These are phyloP conservation scores for Debaryomyces fabryi DNA, from an alignment of 1,139 yeast genomes.

Conservation along the genomic window DNA sequence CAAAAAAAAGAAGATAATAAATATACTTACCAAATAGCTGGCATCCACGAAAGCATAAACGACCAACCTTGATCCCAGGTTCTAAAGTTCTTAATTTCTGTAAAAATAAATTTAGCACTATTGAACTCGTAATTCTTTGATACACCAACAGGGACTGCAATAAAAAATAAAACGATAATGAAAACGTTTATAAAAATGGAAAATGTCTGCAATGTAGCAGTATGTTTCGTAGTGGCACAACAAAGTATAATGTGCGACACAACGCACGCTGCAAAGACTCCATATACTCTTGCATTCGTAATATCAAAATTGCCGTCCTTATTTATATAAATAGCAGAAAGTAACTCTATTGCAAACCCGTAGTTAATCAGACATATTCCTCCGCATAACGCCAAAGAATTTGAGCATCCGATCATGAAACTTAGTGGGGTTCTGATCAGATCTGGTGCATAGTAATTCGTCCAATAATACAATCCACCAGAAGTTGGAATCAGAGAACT, in stretches of 20 bases:
- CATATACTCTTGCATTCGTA: slow-evolving; percentile 28
- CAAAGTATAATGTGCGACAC: slow-evolving; percentile 23
- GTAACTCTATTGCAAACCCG: slow-evolving; percentile 30
- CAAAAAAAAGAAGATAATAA: background rate
- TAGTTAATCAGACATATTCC: slow-evolving; percentile 32
- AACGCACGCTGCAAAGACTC: slow-evolving; percentile 30
- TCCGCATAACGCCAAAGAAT: slow-evolving; percentile 29
- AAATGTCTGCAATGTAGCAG: slow-evolving; percentile 22
- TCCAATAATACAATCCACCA: slow-evolving; percentile 64
- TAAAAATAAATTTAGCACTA: slow-evolving; percentile 21
- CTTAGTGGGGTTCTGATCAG: slow-evolving; percentile 24
- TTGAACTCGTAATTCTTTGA: slow-evolving; percentile 15
- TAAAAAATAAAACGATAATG: slow-evolving; percentile 21
- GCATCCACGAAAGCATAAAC: slow-evolving; percentile 32
- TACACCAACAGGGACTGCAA: slow-evolving; percentile 34
- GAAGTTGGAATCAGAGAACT: slow-evolving; percentile 66
- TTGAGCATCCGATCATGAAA: slow-evolving; percentile 31
- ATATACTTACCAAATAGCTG: slow-evolving; percentile 27
- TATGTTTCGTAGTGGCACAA: slow-evolving; percentile 25
- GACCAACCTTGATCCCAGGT: slow-evolving; percentile 26
- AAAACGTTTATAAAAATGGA: slow-evolving; percentile 24
- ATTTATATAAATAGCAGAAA: slow-evolving; percentile 27
- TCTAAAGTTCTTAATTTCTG: slow-evolving; percentile 19
- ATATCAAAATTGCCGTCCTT: slow-evolving; percentile 26
- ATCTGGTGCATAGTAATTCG: slow-evolving; percentile 33